These are phyloP conservation scores for Botrytis cinerea DNA, from an alignment of 2,329 filamentous ascomycete genomes.

Conservation along the genomic window DNA sequence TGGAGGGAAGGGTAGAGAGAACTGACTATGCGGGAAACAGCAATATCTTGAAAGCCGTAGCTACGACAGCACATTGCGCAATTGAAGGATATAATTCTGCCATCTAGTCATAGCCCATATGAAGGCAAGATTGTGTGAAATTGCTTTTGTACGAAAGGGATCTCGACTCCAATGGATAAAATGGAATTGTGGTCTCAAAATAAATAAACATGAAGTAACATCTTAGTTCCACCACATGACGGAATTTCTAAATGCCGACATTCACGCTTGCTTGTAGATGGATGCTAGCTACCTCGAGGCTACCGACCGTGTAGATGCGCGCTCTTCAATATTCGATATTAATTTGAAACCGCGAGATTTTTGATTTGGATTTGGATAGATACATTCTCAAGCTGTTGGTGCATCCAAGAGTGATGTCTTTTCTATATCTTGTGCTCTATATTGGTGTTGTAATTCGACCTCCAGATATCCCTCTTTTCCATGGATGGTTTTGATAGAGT, in stretches of 20 bases:
- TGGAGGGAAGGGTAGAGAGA: background rate
- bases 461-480: background rate
- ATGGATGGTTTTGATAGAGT: background rate
- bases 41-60: constrained; percentile 86
- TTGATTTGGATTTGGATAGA: rapidly evolving
- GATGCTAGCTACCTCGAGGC: too few relatives aligned
- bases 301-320: too few relatives aligned
- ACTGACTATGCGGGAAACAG: constrained; percentile 93
- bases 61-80: constrained; percentile 81
- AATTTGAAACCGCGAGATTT: background rate
- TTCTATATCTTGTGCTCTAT: too few relatives aligned
- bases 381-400: background rate
- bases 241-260: constrained; percentile 23
- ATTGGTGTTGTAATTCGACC: background rate
- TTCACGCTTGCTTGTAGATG: background rate
- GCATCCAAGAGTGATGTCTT: too few relatives aligned
- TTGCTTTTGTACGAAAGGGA: background rate
- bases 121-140: too few relatives aligned
- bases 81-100: constrained; percentile 83
- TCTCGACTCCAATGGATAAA: background rate
- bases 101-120: constrained; percentile 55
- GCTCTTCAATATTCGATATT: background rate
- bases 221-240: constrained; percentile 2
- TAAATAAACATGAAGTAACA: background rate
- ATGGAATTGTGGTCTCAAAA: constrained; percentile 11